These are phyloP conservation scores for Chalciporus sphaerocephalus DNA, from an alignment of 768 basidiomycete genomes.

Conservation along the genomic window DNA sequence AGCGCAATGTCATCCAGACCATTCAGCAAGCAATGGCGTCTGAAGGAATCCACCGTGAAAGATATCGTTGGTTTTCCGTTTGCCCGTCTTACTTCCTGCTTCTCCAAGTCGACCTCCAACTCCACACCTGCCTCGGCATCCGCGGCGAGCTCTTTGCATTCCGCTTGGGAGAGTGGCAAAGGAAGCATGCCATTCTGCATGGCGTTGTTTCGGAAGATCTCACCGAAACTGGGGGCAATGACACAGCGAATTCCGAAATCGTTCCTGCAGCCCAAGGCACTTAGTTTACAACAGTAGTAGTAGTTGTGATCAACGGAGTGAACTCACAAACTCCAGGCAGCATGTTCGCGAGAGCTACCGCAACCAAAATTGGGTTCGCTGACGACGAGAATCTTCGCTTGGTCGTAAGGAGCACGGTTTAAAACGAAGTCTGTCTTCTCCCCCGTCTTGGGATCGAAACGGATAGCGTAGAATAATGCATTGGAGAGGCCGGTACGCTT, in stretches of 20 bases:
- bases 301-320: neutral
- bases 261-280: conserved; percentile 40
- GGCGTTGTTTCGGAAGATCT: conserved; percentile 85
- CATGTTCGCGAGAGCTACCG: conserved; percentile 87
- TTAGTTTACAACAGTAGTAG: conserved; percentile 5
- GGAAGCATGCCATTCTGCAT: conserved; percentile 96
- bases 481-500: conserved; percentile 84
- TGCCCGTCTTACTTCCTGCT: conserved; percentile 67
- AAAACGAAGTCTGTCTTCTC: conserved; percentile 80
- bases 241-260: conserved; percentile 89
- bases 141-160: conserved; percentile 66
- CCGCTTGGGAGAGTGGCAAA: conserved; percentile 60
- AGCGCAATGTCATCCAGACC: conserved; percentile 96
- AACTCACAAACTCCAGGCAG: conserved; percentile 79
- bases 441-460: conserved; percentile 75
- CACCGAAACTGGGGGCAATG: conserved; percentile 85
- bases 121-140: conserved; percentile 75
- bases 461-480: conserved; percentile 77
- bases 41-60: conserved; percentile 86
- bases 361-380: conserved; percentile 89
- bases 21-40: conserved; percentile 89
- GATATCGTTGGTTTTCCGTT: conserved; percentile 69
- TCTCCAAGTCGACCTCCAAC: conserved; percentile 82
- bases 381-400: conserved; percentile 76
- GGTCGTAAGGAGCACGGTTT: conserved; percentile 72